Percentiles rank a stretch among this genome's conserved stretches.
Conservation (phyloP, 2,329 filamentous ascomycete species). For the Apiospora sp. region DNA sequence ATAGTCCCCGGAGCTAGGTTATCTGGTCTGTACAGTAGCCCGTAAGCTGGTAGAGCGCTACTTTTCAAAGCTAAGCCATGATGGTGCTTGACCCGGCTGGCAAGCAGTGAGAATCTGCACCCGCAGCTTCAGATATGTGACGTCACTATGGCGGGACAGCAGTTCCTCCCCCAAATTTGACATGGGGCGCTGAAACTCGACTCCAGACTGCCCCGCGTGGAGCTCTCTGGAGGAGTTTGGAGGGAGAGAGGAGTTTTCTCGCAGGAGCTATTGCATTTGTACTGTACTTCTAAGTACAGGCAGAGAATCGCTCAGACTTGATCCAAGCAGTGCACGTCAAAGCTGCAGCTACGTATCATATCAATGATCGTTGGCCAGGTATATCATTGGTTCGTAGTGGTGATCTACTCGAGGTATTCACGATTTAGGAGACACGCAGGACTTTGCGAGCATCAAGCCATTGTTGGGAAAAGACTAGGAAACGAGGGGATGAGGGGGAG, state of each 20-base stretch:
- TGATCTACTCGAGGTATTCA: no score
- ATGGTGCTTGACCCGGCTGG: background rate
- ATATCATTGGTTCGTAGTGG: background rate
- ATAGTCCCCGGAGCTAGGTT: conserved; percentile 8
- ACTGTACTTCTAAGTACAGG: background rate
- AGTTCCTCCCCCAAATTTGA: background rate
- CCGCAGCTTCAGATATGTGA: background rate
- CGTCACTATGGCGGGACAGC: conserved; percentile 17
- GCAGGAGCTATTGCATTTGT: background rate
- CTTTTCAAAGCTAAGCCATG: background rate
- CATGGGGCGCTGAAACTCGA: conserved; percentile 11
- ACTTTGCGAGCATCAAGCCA: background rate
- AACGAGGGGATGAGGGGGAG: conserved; percentile 1
- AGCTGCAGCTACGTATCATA: background rate
- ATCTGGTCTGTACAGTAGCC: background rate
- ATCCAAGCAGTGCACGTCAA: background rate
- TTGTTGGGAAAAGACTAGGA: background rate
- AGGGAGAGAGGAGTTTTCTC: background rate
- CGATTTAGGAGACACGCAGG: background rate
- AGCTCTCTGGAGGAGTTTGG: background rate
- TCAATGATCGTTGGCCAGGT: background rate
- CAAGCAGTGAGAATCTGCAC: background rate
- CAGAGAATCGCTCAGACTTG: background rate
- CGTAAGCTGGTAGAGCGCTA: background rate
- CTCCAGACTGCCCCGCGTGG: conserved; percentile 21